A percentile compares a stretch with the other conserved stretches of the same genome.
Evolutionary conservation across 169 alveolate species (phyloP).

Genomic region (Cryptosporidium canis): DNA sequence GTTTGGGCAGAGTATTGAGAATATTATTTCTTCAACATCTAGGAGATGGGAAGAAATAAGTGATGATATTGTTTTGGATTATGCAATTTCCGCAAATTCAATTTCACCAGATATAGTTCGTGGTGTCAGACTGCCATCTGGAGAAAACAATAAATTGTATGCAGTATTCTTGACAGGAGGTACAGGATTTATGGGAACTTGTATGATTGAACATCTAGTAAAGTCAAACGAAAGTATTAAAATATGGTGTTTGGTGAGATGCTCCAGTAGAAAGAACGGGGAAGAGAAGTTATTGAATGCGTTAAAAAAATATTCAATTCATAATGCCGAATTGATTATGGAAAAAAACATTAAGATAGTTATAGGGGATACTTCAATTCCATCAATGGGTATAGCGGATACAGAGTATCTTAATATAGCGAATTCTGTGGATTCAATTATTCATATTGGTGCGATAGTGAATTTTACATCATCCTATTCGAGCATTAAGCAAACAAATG

Average conservation of each 20-base stretch:
- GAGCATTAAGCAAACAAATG: slow-evolving; percentile 18
- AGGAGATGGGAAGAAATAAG: slow-evolving; percentile 70
- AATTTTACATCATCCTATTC: slow-evolving; percentile 65
- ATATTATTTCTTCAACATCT: not conserved
- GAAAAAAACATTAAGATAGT: slow-evolving; percentile 26
- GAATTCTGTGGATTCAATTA: slow-evolving; percentile 28
- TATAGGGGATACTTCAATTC: slow-evolving; percentile 49
- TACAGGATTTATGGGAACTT: slow-evolving; percentile 71
- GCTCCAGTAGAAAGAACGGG: not conserved
- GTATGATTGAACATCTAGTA: slow-evolving; percentile 54
- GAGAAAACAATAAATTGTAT: slow-evolving; percentile 1
- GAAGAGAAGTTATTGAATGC: slow-evolving; percentile 37
- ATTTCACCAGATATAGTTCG: not conserved
- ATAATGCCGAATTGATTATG: not conserved
- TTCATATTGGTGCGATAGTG: slow-evolving; percentile 68
- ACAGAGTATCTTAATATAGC: slow-evolving; percentile 14
- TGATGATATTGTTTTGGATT: slow-evolving; percentile 2
- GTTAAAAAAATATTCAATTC: slow-evolving; percentile 7
- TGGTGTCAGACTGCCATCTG: slow-evolving; percentile 61
- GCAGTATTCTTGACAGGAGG: slow-evolving; percentile 70
- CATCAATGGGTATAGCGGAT: slow-evolving; percentile 16
- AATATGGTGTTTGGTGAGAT: slow-evolving; percentile 61
- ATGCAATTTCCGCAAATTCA: not conserved
- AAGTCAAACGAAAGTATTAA: not conserved
- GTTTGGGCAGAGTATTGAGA: slow-evolving; percentile 14